A percentile compares a stretch with the other conserved stretches of the same genome.
phyloP scores from a whole-genome alignment of 371 early-diverging fungal genomes.

The Rhizopus stolonifer region DNA sequence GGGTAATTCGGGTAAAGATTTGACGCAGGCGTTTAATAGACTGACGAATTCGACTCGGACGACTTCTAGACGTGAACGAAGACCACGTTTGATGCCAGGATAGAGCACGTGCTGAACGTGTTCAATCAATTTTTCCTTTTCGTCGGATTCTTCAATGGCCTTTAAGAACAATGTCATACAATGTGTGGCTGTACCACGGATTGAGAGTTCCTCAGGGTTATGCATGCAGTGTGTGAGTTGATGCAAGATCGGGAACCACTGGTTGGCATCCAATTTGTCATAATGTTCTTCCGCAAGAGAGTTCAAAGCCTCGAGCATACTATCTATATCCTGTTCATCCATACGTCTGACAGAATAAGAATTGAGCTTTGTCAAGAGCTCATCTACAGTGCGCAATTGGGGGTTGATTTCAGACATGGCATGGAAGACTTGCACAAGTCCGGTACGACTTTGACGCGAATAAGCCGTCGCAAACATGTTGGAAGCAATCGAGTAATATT shows the following conservation, averaged over 20 bases:
- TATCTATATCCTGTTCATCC: slow-evolving; percentile 89
- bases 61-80: slow-evolving; percentile 57
- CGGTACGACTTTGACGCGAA: slow-evolving; percentile 56
- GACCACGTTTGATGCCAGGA: slow-evolving; percentile 75
- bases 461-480: slow-evolving; percentile 60
- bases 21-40: slow-evolving; percentile 64
- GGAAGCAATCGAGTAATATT: slow-evolving; percentile 61
- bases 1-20: slow-evolving; percentile 55
- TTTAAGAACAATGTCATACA: slow-evolving; percentile 68
- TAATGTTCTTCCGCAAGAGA: slow-evolving; percentile 68
- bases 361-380: slow-evolving; percentile 73
- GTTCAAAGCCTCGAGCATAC: slow-evolving; percentile 76
- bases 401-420: slow-evolving; percentile 65
- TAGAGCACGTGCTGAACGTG: slow-evolving; percentile 65
- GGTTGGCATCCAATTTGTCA: slow-evolving; percentile 55
- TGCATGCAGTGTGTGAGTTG: slow-evolving; percentile 80
- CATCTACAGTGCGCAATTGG: slow-evolving; percentile 49
- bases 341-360: slow-evolving; percentile 71
- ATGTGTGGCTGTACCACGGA: slow-evolving; percentile 80
- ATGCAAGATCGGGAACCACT: slow-evolving; percentile 92
- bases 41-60: slow-evolving; percentile 73
- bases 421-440: slow-evolving; percentile 64
- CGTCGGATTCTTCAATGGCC: slow-evolving; percentile 39
- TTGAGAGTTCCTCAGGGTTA: slow-evolving; percentile 84
- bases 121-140: slow-evolving; percentile 44